Base-by-base conservation (phyloP, 208 protist species). In the Trypanosoma avium region DNA sequence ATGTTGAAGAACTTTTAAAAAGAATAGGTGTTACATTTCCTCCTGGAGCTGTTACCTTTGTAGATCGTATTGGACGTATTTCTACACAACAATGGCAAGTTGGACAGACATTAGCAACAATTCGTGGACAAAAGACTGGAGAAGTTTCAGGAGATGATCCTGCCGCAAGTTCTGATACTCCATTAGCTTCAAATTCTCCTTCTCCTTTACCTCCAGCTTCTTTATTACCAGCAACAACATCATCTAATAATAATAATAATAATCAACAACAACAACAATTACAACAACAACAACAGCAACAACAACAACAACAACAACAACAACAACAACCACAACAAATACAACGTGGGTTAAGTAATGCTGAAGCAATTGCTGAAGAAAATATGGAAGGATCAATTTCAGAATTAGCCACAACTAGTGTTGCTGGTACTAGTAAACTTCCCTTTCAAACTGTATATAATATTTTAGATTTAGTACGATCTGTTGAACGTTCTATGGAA, bases 51-150 rank as follows among this genome's bases (percentile, higher is more conserved):
- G 78, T 93, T 57, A 90, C 90, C 27, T 87, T 82, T 3, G 82
- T 96, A 10, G 90, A 96, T 49, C 90, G 86, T 47, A 83, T 92
- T 48, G 90, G 90, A 57, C 82, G 78, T 63, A 92, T 96, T 70
- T 82, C 75, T 4, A 90, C 84, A 2, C 86, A 93, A 61, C 82
- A 83, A 17, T 95, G 82, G 84, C 75, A 93, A 21, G 86, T 88
- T 32, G 90, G 90, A 12, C 89, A 92, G 67, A 95, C 84, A 42
- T 75, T 93, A 19, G 86, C 84, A 3, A 74, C 86, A 21, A 64
- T 93, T 35, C 85, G 86, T 12, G 59, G 76, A 6, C 82, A 84
- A 63, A 85, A 85, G 32, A 19, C 36, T 57, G 27, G 43, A 56
- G 57, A 54, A 30, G 47, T 54, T 24, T n/a, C 45, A 13, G 42